Evolutionary conservation across 176 grass and related monocot genomes (phyloP).

Genomic region (Echinochloa phyllopogon): DNA sequence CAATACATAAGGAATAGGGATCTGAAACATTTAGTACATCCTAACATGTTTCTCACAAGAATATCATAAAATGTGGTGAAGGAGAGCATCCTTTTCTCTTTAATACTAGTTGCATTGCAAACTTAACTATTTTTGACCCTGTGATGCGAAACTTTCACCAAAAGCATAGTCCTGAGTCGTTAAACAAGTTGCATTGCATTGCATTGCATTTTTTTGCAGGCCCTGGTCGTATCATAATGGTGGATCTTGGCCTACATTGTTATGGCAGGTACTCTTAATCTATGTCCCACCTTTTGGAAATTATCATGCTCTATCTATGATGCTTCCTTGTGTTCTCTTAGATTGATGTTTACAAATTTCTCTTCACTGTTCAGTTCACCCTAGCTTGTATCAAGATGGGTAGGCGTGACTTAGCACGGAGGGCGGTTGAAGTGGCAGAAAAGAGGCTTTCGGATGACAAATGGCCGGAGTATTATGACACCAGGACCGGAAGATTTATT

Average conservation of each 20-base stretch:
- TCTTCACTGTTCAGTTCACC: slow-evolving; percentile 72
- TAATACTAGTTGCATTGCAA: slow-evolving; percentile 3
- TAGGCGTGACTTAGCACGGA: slow-evolving; percentile 75
- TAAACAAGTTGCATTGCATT: slow-evolving; percentile 17
- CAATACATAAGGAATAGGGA: background rate
- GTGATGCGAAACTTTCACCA: slow-evolving; percentile 8
- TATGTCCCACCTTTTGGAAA: background rate
- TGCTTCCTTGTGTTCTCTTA: background rate
- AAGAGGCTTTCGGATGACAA: slow-evolving; percentile 86
- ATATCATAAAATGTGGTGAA: slow-evolving; percentile 33
- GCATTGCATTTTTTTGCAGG: slow-evolving; percentile 54
- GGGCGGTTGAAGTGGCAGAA: slow-evolving; percentile 80
- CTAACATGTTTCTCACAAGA: slow-evolving; percentile 18
- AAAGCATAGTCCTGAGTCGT: slow-evolving; percentile 23
- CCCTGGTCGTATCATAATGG: slow-evolving; percentile 98
- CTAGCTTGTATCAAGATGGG: slow-evolving; percentile 99
- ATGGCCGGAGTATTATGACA: slow-evolving; percentile 96
- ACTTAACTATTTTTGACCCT: background rate
- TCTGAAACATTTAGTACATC: slow-evolving; percentile 25
- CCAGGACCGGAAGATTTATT: slow-evolving; percentile 82
- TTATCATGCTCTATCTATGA: background rate
- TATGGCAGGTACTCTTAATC: slow-evolving; percentile 77
- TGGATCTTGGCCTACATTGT: slow-evolving; percentile 91
- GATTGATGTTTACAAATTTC: slow-evolving; percentile 23
- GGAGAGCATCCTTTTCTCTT: slow-evolving; percentile 27